Base-by-base conservation (phyloP, 306 rosid species). In the Vachellia collinsii region DNA sequence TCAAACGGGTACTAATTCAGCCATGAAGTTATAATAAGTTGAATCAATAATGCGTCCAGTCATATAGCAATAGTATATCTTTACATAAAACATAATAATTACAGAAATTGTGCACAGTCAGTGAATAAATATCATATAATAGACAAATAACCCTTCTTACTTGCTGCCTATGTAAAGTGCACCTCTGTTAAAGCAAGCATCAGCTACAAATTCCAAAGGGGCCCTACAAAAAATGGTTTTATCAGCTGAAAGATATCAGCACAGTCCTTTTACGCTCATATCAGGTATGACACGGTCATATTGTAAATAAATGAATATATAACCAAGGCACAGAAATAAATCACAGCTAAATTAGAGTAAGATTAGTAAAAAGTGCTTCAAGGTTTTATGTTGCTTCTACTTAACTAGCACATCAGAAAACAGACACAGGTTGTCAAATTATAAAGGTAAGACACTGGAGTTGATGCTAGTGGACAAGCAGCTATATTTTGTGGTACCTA, bases 401-500 rank as follows among this genome's bases (percentile, higher is more conserved):
- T 36, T 20, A 61, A 23, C n/a, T 7, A 51, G 73, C 67, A 74
- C 44, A 80, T 10, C 67, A 22, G 11, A 67, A 74, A 42, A 83
- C 83, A 74, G 69, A 73, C 17, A 53, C 67, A 1, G 10, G 77
- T 8, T 44, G 69, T 53, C 77, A 80, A 11, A 72, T 38, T 67
- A 73, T 46, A 12, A 48, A 64, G 47, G 74, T 76, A 43, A 43
- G 63, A 72, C 75, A 66, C 11, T 41, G 76, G 65, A 42, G 65
- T 56, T 47, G 9, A 54, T n/a, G 12, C 61, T 61, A n/a, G n/a
- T n/a, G n/a, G n/a, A n/a, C n/a, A n/a, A n/a, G n/a, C n/a, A n/a
- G n/a, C n/a, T 48, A 41, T 38, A 39, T 46, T 53, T 17, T 37
- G 50, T 69, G 70, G 75, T 84, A 84, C 86, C 89, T 81, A 81